Evolutionary conservation across 371 early-diverging fungal species (phyloP).

Genomic region (Rhizopus stolonifer): DNA sequence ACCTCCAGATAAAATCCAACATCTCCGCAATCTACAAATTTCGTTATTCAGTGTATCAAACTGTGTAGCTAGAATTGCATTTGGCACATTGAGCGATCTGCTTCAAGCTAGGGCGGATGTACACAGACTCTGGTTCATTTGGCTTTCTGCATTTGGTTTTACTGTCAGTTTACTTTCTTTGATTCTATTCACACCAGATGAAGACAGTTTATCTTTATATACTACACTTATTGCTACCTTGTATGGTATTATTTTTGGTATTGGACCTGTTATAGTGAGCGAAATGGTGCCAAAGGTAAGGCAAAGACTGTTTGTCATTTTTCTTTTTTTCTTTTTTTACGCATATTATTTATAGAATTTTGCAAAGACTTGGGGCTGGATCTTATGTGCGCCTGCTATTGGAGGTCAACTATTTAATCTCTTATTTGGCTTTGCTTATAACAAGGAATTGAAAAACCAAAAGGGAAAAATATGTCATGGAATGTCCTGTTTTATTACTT

Average conservation of each 20-base stretch:
- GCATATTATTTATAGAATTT: conserved; percentile 27
- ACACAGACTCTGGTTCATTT: conserved; percentile 48
- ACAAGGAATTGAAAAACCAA: conserved; percentile 30
- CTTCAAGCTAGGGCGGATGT: conserved; percentile 32
- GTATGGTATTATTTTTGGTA: conserved; percentile 44
- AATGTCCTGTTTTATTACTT: conserved; percentile 27
- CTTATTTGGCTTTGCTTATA: conserved; percentile 42
- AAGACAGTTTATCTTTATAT: conserved; percentile 26
- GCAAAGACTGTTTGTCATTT: not conserved
- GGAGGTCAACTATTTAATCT: conserved; percentile 46
- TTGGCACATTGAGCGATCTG: conserved; percentile 47
- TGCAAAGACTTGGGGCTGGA: conserved; percentile 51
- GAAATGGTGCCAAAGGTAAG: conserved; percentile 46
- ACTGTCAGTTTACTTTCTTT: conserved; percentile 11
- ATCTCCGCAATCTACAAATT: conserved; percentile 43
- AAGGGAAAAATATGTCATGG: conserved; percentile 32
- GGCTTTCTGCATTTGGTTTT: conserved; percentile 22
- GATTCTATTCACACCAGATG: conserved; percentile 3
- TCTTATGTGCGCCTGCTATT: conserved; percentile 47
- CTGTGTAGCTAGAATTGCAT: conserved; percentile 41
- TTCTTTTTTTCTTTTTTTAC: not conserved
- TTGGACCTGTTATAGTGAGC: conserved; percentile 41
- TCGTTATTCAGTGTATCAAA: conserved; percentile 49
- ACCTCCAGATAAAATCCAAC: conserved; percentile 17
- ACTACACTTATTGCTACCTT: conserved; percentile 35